Evolutionary conservation across 371 early-diverging fungal species (phyloP).

Genomic region (Mucor racemosus): DNA sequence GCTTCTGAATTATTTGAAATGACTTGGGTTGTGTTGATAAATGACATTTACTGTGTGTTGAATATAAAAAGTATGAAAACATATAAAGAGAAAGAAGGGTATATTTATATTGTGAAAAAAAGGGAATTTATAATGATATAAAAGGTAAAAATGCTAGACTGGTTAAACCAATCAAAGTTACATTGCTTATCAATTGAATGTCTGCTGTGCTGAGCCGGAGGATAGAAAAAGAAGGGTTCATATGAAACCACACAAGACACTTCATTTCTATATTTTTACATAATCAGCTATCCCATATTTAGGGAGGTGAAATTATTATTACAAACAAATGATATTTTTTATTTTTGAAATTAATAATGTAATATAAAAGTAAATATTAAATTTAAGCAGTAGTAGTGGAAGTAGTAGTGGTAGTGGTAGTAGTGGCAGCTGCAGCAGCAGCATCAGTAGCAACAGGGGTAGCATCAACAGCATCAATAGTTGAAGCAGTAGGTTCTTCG

Average conservation of each 20-base stretch:
- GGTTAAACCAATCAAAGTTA: constrained; percentile 18
- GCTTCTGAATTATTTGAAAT: constrained; percentile 25
- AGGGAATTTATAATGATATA: constrained; percentile 7
- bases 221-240: not conserved
- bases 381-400: not conserved
- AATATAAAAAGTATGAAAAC: not conserved
- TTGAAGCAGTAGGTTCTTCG: not conserved
- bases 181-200: constrained; percentile 6
- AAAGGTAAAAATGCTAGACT: constrained; percentile 19
- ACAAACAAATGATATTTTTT: constrained; percentile 3
- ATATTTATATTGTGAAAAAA: constrained; percentile 4
- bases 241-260: constrained; percentile 8
- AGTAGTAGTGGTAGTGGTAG: not conserved
- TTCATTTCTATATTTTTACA: not conserved
- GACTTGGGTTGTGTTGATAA: constrained; percentile 21
- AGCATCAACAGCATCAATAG: not conserved
- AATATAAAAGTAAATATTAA: not conserved
- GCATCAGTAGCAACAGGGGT: not conserved
- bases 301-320: not conserved
- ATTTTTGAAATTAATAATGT: not conserved
- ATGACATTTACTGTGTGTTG: not conserved
- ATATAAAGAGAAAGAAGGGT: not conserved
- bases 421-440: not conserved
- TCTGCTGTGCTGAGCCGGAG: not conserved
- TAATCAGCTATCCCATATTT: constrained; percentile 4